These are phyloP conservation scores for Beauveria sp. DNA, from an alignment of 2,329 filamentous ascomycete genomes.

Conservation along the genomic window DNA sequence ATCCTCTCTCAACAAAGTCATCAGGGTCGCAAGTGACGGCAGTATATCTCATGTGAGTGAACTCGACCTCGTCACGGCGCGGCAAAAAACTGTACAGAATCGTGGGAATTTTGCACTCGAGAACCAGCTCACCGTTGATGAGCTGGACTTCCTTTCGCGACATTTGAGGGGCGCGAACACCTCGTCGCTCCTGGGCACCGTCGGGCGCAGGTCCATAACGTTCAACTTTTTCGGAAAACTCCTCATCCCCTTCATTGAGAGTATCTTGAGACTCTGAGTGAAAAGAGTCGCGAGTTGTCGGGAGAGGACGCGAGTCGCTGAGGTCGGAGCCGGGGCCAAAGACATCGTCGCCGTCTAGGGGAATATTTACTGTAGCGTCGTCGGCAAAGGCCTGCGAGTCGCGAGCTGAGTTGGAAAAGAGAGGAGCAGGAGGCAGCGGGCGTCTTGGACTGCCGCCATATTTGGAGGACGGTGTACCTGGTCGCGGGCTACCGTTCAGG, in stretches of 20 bases:
- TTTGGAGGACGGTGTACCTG: conserved; percentile 80
- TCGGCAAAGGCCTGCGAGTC: conserved; percentile 50
- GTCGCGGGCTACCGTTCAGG: conserved; percentile 80
- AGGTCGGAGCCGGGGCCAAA: conserved; percentile 59
- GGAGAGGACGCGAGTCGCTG: conserved; percentile 42
- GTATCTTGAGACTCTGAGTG: conserved; percentile 46
- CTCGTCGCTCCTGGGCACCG: conserved; percentile 79
- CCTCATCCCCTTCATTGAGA: conserved; percentile 38
- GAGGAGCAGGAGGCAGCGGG: conserved; percentile 78
- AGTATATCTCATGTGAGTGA: conserved; percentile 98
- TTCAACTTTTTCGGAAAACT: conserved; percentile 53
- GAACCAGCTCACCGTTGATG: conserved; percentile 93
- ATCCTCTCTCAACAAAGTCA: conserved; percentile 81
- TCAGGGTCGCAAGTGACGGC: conserved; percentile 97
- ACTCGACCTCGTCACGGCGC: conserved; percentile 85
- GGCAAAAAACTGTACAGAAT: conserved; percentile 97
- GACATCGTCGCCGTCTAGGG: conserved; percentile 59
- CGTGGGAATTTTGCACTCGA: conserved; percentile 98
- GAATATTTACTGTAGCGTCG: conserved; percentile 66
- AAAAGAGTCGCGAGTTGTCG: conserved; percentile 50
- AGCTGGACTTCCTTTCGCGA: conserved; percentile 89
- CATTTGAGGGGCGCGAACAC: conserved; percentile 80
- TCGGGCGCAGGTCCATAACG: conserved; percentile 84
- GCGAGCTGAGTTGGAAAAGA: conserved; percentile 58
- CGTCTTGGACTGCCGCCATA: conserved; percentile 84